Conservation (phyloP, 1,284 basidiomycete species). For the Apiotrichum porosum region DNA sequence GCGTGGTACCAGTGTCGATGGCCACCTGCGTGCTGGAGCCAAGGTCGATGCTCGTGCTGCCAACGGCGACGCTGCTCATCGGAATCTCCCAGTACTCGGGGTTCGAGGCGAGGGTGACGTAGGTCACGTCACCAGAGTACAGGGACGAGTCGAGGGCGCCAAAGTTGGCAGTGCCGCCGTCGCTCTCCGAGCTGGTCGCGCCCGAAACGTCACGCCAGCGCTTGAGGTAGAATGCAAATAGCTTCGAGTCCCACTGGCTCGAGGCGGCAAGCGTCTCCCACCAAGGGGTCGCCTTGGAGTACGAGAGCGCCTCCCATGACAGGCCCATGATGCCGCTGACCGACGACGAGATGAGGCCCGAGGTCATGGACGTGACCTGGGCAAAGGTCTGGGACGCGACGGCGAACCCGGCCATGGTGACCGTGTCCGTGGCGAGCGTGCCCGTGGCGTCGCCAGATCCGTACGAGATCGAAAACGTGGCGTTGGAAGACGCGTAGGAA, state of each 20-base stretch:
- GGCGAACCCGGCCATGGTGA: constrained; percentile 75
- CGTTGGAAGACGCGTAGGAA: constrained; percentile 19
- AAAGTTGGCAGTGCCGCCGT: constrained; percentile 73
- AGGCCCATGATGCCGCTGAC: constrained; percentile 53
- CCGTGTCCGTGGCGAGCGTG: constrained; percentile 62
- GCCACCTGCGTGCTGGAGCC: constrained; percentile 43
- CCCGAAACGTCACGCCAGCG: constrained; percentile 61
- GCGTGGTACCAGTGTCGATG: constrained; percentile 77
- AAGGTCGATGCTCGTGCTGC: constrained; percentile 47
- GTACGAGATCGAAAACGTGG: constrained; percentile 41
- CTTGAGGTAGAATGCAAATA: constrained; percentile 79
- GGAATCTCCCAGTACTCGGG: constrained; percentile 47
- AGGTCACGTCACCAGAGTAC: constrained; percentile 76
- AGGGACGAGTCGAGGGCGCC: constrained; percentile 56
- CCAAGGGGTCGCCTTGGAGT: constrained; percentile 51
- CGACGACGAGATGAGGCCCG: constrained; percentile 42
- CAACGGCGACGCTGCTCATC: constrained; percentile 45
- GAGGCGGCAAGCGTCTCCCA: constrained; percentile 61
- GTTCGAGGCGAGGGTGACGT: constrained; percentile 54
- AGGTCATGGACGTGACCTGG: constrained; percentile 39
- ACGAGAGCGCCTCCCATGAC: constrained; percentile 50
- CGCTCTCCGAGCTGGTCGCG: constrained; percentile 53
- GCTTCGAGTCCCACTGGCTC: constrained; percentile 58
- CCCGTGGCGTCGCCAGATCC: constrained; percentile 67
- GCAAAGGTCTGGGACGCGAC: constrained; percentile 66